Conservation (phyloP, 1,139 yeast genomes). For the Yamadazyma taylorii region DNA sequence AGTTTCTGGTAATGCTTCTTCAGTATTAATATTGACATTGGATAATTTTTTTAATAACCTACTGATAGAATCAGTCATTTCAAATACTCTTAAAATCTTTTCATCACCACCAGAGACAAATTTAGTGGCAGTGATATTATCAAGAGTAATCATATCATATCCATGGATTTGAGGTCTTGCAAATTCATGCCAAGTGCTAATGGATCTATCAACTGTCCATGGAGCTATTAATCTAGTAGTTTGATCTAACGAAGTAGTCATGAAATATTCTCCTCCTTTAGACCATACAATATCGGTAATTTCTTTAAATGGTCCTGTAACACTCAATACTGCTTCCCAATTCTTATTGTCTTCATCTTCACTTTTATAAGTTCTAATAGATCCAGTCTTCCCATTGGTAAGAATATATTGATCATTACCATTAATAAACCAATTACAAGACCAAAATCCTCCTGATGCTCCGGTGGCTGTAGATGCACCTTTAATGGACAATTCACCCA, state of each 20-base stretch:
- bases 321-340: constrained; percentile 61
- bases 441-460: constrained; percentile 97
- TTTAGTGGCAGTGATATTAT: constrained; percentile 55
- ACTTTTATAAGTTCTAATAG: constrained; percentile 75
- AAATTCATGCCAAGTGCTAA: constrained; percentile 76
- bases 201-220: constrained; percentile 35
- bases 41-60: constrained; percentile 57
- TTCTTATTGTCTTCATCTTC: constrained; percentile 28
- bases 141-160: constrained; percentile 89
- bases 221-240: constrained; percentile 83
- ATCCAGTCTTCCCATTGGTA: constrained; percentile 89
- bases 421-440: constrained; percentile 72
- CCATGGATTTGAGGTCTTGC: constrained; percentile 99
- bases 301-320: constrained; percentile 74
- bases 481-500: constrained; percentile 91
- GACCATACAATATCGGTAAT: constrained; percentile 87
- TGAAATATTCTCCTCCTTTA: constrained; percentile 59
- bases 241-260: constrained; percentile 85
- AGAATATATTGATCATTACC: constrained; percentile 47
- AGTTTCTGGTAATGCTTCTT: constrained; percentile 57
- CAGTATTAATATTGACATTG: constrained; percentile 34
- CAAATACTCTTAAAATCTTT: constrained; percentile 85
- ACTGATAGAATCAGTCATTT: constrained; percentile 82
- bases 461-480: constrained; percentile 99
- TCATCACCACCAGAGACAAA: constrained; percentile 97